A percentile compares a stretch with the other conserved stretches of the same genome.
phyloP scores from a whole-genome alignment of 768 basidiomycete species.

The Sporobolomyces pararoseus region DNA sequence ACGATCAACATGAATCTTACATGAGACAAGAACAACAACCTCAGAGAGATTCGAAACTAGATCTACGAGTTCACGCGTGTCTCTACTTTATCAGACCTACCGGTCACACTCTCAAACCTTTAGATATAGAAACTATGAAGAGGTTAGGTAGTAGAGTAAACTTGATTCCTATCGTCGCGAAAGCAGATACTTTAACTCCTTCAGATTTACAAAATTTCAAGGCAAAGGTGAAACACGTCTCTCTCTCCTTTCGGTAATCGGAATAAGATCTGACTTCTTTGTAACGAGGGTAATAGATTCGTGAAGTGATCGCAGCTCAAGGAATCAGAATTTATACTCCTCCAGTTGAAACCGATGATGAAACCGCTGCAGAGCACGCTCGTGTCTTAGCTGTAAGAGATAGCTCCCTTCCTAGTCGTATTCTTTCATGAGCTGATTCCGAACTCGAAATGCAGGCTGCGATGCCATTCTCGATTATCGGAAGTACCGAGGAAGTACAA shows the following conservation, averaged over 20 bases:
- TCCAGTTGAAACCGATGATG: conserved; percentile 82
- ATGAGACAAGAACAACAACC: conserved; percentile 91
- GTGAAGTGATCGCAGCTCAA: conserved; percentile 83
- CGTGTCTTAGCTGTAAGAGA: conserved; percentile 63
- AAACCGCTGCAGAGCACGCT: conserved; percentile 80
- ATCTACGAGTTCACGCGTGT: conserved; percentile 92
- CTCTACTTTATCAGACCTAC: conserved; percentile 94
- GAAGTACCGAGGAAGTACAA: conserved; percentile 88
- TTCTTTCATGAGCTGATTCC: not conserved
- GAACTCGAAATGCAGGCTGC: conserved; percentile 65
- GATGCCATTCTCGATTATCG: conserved; percentile 98
- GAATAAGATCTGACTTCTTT: not conserved
- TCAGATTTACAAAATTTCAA: conserved; percentile 88
- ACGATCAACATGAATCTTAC: conserved; percentile 53
- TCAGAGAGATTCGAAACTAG: conserved; percentile 87
- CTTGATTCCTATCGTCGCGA: conserved; percentile 93
- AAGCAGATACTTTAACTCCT: conserved; percentile 95
- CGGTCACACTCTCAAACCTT: conserved; percentile 90
- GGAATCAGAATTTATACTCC: conserved; percentile 93
- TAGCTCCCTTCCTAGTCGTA: not conserved
- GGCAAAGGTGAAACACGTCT: conserved; percentile 63
- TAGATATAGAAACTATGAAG: conserved; percentile 99
- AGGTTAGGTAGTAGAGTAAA: conserved; percentile 96
- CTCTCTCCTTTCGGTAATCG: not conserved
- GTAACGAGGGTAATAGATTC: conserved; percentile 57